Conservation (phyloP, 1,284 basidiomycete species). For the Paramarasmius palmivorus region DNA sequence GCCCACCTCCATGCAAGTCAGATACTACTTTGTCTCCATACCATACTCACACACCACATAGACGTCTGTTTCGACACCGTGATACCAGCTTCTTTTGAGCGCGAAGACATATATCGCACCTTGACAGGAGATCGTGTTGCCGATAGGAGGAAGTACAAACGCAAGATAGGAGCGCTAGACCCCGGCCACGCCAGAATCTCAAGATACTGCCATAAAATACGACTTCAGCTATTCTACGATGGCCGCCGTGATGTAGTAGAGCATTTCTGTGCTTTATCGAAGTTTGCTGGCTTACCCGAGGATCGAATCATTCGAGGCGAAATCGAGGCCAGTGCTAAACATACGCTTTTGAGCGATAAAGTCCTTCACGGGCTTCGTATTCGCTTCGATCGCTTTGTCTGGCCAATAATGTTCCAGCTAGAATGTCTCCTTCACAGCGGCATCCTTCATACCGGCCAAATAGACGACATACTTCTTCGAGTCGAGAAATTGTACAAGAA, state of each 20-base stretch:
- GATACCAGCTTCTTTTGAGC: conserved; percentile 65
- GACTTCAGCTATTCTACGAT: conserved; percentile 48
- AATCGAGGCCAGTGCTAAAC: conserved; percentile 49
- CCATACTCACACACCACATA: conserved; percentile 27
- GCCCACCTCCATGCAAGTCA: conserved; percentile 41
- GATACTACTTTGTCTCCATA: conserved; percentile 24
- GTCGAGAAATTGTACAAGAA: conserved; percentile 41
- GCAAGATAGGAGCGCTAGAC: conserved; percentile 55
- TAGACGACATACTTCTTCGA: conserved; percentile 42
- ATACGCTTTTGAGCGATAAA: conserved; percentile 49
- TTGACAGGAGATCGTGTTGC: conserved; percentile 36
- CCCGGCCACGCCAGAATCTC: conserved; percentile 54
- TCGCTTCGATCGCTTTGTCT: conserved; percentile 47
- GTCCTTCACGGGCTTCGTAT: conserved; percentile 44
- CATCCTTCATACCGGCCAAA: conserved; percentile 54
- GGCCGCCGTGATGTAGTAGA: conserved; percentile 39
- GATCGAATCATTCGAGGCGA: conserved; percentile 28
- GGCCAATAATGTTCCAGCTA: conserved; percentile 70
- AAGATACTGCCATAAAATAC: conserved; percentile 65
- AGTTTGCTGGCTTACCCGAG: conserved; percentile 44
- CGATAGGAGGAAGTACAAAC: conserved; percentile 48
- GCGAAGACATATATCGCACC: conserved; percentile 54
- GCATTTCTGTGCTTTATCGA: conserved; percentile 53
- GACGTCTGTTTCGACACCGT: conserved; percentile 66
- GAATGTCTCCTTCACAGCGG: conserved; percentile 64